Percentiles rank a stretch among this genome's conserved stretches.
Conservation (phyloP, 257 asterid genomes). For the Ligustrum vulgare region DNA sequence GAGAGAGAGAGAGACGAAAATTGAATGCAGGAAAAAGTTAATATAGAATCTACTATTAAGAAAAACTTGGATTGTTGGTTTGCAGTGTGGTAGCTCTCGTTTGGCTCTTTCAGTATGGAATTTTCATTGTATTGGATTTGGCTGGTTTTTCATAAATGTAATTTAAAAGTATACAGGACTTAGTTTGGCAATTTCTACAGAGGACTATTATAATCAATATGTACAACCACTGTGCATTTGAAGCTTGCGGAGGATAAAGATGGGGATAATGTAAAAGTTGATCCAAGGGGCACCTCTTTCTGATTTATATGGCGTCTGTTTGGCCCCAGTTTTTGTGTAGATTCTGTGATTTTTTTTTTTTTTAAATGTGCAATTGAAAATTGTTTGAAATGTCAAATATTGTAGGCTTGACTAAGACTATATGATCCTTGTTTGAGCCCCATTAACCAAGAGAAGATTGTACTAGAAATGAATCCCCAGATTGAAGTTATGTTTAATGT, state of each 20-base stretch:
- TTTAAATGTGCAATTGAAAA: no score
- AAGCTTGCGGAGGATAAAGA: not conserved
- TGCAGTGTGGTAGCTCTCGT: conserved; percentile 36
- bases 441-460: no score
- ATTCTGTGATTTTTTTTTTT: no score
- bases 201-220: not conserved
- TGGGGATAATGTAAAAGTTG: not conserved
- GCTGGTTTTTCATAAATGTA: conserved; percentile 2
- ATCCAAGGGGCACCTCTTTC: not conserved
- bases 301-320: no score
- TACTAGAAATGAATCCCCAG: no score
- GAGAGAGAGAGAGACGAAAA: no score
- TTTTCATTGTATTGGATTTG: conserved; percentile 33
- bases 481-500: no score
- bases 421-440: no score
- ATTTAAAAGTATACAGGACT: not conserved
- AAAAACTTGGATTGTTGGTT: conserved; percentile 30
- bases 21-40: conserved; percentile 30
- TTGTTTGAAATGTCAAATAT: no score
- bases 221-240: not conserved
- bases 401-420: no score
- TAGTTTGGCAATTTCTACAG: not conserved
- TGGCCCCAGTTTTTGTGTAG: no score
- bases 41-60: conserved; percentile 27
- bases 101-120: conserved; percentile 32